These are phyloP conservation scores for Glycine latifolia DNA, from an alignment of 306 rosid species.

Conservation along the genomic window DNA sequence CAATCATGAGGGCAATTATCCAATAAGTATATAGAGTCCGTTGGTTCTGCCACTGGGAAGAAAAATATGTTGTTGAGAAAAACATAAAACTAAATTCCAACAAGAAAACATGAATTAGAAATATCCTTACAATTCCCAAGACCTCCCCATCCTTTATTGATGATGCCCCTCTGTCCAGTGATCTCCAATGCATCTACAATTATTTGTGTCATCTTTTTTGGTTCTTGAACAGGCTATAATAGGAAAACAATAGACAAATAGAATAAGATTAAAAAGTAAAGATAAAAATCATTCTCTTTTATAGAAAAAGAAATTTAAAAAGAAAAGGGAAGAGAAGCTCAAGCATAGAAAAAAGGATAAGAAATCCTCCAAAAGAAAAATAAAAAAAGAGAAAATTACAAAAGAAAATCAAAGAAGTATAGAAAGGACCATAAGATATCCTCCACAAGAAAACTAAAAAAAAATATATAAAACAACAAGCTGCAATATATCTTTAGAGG, in stretches of 20 bases:
- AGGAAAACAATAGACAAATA: not conserved
- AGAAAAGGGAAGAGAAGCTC: not conserved
- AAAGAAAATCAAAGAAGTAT: not conserved
- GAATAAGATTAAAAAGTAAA: conserved; percentile 26
- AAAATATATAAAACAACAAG: not conserved
- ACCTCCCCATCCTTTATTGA: conserved; percentile 99
- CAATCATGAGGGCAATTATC: conserved; percentile 97
- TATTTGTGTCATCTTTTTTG: conserved; percentile 88
- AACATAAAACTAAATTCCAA: conserved; percentile 14
- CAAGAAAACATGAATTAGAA: conserved; percentile 15
- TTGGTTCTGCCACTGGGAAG: conserved; percentile 90
- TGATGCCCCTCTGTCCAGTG: conserved; percentile 96
- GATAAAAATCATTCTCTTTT: not conserved
- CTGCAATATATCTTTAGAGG: not conserved
- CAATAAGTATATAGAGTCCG: conserved; percentile 78
- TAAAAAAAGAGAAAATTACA: not conserved
- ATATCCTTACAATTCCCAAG: conserved; percentile 83
- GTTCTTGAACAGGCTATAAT: conserved; percentile 95
- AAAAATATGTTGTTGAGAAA: conserved; percentile 45
- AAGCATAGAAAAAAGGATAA: not conserved
- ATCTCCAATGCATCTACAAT: conserved; percentile 88
- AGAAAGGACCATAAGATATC: conserved; percentile 5
- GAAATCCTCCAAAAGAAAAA: not conserved
- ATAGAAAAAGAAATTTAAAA: not conserved
- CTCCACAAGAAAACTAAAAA: not conserved